These are phyloP conservation scores for Clonostachys rhizophaga DNA, from an alignment of 2,329 filamentous ascomycete genomes.

Conservation along the genomic window DNA sequence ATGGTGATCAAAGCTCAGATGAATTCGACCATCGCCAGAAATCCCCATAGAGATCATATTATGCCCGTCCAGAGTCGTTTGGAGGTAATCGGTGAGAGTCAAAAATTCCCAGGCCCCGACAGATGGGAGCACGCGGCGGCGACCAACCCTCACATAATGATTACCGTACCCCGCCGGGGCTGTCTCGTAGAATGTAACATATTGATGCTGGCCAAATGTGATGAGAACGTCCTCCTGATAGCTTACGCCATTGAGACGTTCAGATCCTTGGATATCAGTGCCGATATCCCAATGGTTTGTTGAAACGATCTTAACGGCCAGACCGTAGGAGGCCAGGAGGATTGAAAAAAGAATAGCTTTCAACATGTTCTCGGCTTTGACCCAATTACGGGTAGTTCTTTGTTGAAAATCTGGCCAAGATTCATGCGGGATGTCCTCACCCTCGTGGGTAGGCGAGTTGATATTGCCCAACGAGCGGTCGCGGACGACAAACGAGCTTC, in stretches of 20 bases:
- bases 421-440: too few relatives aligned
- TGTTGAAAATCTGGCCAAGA: too few relatives aligned
- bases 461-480: too few relatives aligned
- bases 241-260: slow-evolving; percentile 10
- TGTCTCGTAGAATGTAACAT: slow-evolving; percentile 10
- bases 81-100: slow-evolving; percentile 10
- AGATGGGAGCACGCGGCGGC: slow-evolving; percentile 1
- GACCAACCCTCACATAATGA: slow-evolving; percentile 9
- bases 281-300: slow-evolving; percentile 5
- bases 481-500: too few relatives aligned
- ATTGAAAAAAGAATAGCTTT: not conserved
- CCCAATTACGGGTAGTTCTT: too few relatives aligned
- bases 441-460: too few relatives aligned
- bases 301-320: not conserved
- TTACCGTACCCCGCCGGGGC: slow-evolving; percentile 7
- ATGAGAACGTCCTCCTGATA: slow-evolving; percentile 11
- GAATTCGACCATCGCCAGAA: slow-evolving; percentile 9
- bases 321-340: not conserved
- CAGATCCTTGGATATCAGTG: slow-evolving; percentile 6
- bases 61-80: slow-evolving; percentile 10
- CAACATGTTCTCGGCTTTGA: too few relatives aligned
- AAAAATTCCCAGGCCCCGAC: slow-evolving; percentile 8
- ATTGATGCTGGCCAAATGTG: slow-evolving; percentile 10
- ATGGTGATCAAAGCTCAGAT: slow-evolving; percentile 12
- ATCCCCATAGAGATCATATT: slow-evolving; percentile 13